These are phyloP conservation scores for Musa troglodytarum DNA, from an alignment of 176 grass and related monocot species.

Conservation along the genomic window DNA sequence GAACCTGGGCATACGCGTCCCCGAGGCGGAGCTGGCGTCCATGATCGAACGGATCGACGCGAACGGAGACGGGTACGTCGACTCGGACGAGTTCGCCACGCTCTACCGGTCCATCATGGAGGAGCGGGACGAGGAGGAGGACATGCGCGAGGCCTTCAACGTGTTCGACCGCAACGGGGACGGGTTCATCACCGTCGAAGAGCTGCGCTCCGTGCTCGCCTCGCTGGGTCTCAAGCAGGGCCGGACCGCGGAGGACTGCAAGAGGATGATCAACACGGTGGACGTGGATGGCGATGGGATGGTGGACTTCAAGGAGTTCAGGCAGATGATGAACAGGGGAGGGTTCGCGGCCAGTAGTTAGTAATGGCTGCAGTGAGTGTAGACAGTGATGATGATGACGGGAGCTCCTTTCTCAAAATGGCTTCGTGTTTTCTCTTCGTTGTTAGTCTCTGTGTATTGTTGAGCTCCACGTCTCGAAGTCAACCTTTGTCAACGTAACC, in stretches of 20 bases:
- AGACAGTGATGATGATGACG: too few relatives aligned
- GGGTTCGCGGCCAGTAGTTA: not conserved
- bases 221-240: constrained; percentile 10
- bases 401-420: too few relatives aligned
- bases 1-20: constrained; percentile 13
- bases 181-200: constrained; percentile 18
- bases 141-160: constrained; percentile 19
- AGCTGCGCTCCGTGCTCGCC: constrained; percentile 13
- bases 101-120: constrained; percentile 11
- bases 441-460: too few relatives aligned
- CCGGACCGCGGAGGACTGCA: constrained; percentile 5
- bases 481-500: too few relatives aligned
- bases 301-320: constrained; percentile 13
- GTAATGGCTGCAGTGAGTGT: not conserved
- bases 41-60: constrained; percentile 6
- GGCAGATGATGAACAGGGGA: constrained; percentile 8
- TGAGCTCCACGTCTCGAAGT: too few relatives aligned
- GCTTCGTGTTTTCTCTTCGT: too few relatives aligned
- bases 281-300: constrained; percentile 13
- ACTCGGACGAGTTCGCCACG: constrained; percentile 7
- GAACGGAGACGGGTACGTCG: constrained; percentile 13
- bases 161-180: constrained; percentile 18
- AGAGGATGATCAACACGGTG: constrained; percentile 8
- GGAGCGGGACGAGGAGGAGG: constrained; percentile 13
- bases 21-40: constrained; percentile 12